phyloP scores from a whole-genome alignment of 768 basidiomycete species.

The Coprinopsis strossmayeri region DNA sequence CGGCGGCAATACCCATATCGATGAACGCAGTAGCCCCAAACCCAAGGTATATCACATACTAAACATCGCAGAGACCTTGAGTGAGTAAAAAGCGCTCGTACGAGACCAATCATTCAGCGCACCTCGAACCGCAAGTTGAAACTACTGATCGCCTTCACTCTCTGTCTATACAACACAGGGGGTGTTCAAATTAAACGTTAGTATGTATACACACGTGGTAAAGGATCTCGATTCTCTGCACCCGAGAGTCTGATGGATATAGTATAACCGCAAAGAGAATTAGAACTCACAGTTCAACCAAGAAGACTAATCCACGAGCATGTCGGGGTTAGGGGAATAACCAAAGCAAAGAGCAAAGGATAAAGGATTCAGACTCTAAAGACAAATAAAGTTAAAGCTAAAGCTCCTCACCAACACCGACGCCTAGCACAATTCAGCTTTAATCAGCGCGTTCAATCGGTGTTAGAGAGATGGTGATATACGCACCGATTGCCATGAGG shows the following conservation, averaged over 20 bases:
- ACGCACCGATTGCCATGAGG: conserved; percentile 7
- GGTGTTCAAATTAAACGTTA: no score
- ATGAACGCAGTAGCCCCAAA: conserved; percentile 24
- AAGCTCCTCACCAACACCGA: no score
- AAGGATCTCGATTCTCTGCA: not conserved
- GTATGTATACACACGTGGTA: no score
- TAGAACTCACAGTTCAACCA: conserved; percentile 1
- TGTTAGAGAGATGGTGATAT: not conserved
- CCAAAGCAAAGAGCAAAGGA: no score
- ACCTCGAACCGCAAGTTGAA: conserved; percentile 2
- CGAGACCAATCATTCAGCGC: not conserved
- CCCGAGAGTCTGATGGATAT: not conserved
- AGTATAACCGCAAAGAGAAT: not conserved
- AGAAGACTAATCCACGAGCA: not conserved
- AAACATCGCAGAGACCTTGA: not conserved
- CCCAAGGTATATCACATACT: conserved; percentile 27
- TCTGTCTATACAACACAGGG: not conserved
- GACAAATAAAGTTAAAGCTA: not conserved
- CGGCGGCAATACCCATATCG: conserved; percentile 23
- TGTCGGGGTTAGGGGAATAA: no score
- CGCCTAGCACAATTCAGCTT: no score
- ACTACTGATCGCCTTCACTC: not conserved
- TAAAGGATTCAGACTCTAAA: no score
- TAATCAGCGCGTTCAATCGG: no score
- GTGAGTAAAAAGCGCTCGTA: not conserved